Conservation (phyloP, 345 rosid species). For the Adansonia digitata region DNA sequence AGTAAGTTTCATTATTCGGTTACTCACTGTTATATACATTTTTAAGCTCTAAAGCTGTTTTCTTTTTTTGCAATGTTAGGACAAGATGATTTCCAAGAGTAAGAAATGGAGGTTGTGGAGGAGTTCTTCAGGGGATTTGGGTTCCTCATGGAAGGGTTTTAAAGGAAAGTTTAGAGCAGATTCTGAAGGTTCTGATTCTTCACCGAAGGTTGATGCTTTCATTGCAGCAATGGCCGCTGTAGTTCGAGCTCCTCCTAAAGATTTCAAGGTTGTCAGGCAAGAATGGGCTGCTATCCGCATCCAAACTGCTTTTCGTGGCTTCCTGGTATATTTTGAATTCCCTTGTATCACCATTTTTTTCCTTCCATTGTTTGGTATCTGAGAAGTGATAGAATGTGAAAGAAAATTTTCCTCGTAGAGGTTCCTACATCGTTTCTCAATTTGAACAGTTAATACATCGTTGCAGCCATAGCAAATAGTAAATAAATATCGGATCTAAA, state of each 20-base stretch:
- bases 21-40: too few species aligned
- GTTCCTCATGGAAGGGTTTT: neutral
- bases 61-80: neutral
- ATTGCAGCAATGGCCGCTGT: neutral
- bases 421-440: neutral
- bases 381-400: too few species aligned
- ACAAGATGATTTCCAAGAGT: neutral
- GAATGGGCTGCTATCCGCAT: neutral
- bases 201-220: too few species aligned
- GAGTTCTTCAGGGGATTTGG: neutral
- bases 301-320: neutral
- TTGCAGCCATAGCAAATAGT: neutral
- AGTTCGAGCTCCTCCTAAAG: neutral
- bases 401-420: neutral
- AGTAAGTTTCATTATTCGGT: too few species aligned
- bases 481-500: neutral
- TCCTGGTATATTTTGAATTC: neutral
- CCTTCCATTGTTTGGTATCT: too few species aligned
- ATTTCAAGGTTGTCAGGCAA: neutral
- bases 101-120: neutral
- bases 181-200: neutral
- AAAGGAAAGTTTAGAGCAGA: neutral
- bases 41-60: neutral
- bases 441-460: neutral
- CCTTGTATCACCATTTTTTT: too few species aligned